Conservation (phyloP, 1,284 basidiomycete species). For the Pyrrhoderma noxium region DNA sequence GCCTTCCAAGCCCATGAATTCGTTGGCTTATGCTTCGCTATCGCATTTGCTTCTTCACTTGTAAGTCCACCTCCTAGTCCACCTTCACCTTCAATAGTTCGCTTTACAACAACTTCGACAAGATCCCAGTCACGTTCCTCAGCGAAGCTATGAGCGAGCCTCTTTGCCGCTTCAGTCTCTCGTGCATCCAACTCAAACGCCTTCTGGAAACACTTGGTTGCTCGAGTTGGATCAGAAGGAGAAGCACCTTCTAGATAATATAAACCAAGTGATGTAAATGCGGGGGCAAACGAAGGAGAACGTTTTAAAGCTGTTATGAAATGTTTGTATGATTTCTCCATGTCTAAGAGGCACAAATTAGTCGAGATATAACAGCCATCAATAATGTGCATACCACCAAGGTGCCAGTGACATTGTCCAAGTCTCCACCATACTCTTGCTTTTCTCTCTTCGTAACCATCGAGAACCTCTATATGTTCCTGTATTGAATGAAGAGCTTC, state of each 20-base stretch:
- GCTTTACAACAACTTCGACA: constrained; percentile 85
- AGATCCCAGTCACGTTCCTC: constrained; percentile 94
- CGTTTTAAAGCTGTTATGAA: constrained; percentile 84
- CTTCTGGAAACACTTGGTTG: constrained; percentile 96
- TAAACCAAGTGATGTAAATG: constrained; percentile 90
- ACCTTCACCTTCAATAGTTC: constrained; percentile 91
- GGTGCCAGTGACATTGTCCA: constrained; percentile 72
- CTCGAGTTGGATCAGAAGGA: constrained; percentile 77
- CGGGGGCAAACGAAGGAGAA: constrained; percentile 73
- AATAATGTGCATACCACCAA: constrained; percentile 47
- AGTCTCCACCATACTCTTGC: constrained; percentile 83
- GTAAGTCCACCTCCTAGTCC: constrained; percentile 59
- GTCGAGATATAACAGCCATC: too few relatives aligned
- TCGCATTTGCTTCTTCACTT: constrained; percentile 37
- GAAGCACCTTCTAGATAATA: constrained; percentile 73
- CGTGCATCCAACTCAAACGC: constrained; percentile 94
- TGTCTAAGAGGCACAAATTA: constrained; percentile 13
- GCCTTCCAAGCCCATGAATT: constrained; percentile 99
- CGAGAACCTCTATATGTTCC: constrained; percentile 44
- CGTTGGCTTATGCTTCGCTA: constrained; percentile 57
- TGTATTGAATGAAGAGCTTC: constrained; percentile 55
- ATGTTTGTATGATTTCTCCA: constrained; percentile 65
- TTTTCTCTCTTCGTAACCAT: constrained; percentile 48
- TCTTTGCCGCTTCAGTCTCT: constrained; percentile 78
- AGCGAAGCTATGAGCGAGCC: constrained; percentile 85